Base-by-base conservation (phyloP, 2,329 filamentous ascomycete genomes). In the Phoma sp. region DNA sequence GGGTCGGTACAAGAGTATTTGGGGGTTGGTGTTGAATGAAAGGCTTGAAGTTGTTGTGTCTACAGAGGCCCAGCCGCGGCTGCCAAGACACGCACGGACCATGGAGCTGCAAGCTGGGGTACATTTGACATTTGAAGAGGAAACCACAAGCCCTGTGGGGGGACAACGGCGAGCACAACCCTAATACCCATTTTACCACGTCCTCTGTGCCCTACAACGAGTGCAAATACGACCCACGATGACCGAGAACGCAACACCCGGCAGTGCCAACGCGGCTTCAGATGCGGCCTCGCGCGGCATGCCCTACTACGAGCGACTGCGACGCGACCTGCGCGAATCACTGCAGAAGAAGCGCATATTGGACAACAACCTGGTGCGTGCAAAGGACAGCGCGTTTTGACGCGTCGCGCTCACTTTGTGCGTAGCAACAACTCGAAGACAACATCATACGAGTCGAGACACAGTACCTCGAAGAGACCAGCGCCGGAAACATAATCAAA, bases 401-500 rank as follows among this genome's bases (percentile, higher is more conserved):
- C 27, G 46, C 32, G 33, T 40, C 24, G 60, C 32, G 43, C 69
- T 65, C 51, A 69, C 55, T 38, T 46, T 43, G 29, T 22, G 36
- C 55, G 48, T 61, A 88, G 85, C 76, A 80, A 46, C 74, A 79
- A 64, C 76, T 88, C 55, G 95, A 99, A 80, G 91, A 96, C 44
- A 84, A 85, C 62, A 98, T 99, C 67, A 87, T 85, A 72, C 87
- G 89, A 61, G 89, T 91, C 69, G 95, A 99, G 76, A 86, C 88
- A 54, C 84, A 88, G 17, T 99, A 99, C 75, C 86, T 99, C 46
- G 94, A 98, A 75, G 92, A 92, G 69, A 88, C 88, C 13, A 86
- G 83, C 66, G 85, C 85, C 19, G 95, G 95, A 39, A 99, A 99
- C 79, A 98, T 99, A 72, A 94, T 99, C 74, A 92, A 91, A 43